phyloP scores from a whole-genome alignment of 2,329 filamentous ascomycete species.

The Colletotrichum sidae region DNA sequence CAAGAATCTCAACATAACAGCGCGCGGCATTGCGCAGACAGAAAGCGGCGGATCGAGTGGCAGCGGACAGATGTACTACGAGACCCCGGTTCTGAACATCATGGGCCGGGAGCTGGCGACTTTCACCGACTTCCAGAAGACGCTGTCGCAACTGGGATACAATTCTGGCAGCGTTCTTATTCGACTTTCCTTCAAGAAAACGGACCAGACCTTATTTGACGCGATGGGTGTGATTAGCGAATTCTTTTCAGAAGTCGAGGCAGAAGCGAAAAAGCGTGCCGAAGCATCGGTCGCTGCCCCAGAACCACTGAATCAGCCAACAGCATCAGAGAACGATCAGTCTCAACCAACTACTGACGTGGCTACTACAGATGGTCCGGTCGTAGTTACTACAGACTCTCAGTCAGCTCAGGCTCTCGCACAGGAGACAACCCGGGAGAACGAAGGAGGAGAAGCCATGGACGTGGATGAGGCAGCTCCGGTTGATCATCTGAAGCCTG shows the following conservation, averaged over 20 bases:
- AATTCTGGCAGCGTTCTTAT: constrained; percentile 86
- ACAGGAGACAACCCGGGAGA: background rate
- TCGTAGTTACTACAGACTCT: background rate
- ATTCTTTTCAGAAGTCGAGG: constrained; percentile 72
- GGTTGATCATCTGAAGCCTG: constrained; percentile 57
- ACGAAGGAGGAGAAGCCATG: constrained; percentile 42
- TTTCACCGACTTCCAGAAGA: constrained; percentile 89
- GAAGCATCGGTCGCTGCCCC: constrained; percentile 25
- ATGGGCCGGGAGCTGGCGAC: constrained; percentile 83
- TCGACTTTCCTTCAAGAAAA: constrained; percentile 80
- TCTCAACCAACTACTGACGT: constrained; percentile 19
- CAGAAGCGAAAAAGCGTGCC: constrained; percentile 39
- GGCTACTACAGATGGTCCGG: background rate
- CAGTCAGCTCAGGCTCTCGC: background rate
- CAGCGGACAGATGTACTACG: constrained; percentile 86
- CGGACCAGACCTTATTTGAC: constrained; percentile 82
- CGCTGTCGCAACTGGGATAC: constrained; percentile 85
- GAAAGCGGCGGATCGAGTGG: constrained; percentile 63
- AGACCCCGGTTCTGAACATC: constrained; percentile 86
- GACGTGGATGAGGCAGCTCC: constrained; percentile 40
- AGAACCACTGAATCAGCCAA: constrained; percentile 35
- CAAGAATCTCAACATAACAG: constrained; percentile 82
- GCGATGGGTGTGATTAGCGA: constrained; percentile 84
- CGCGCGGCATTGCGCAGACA: constrained; percentile 77
- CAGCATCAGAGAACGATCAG: constrained; percentile 22